Evolutionary conservation across 2,329 filamentous ascomycete species (phyloP).

Genomic region (Lachnellula hyalina): DNA sequence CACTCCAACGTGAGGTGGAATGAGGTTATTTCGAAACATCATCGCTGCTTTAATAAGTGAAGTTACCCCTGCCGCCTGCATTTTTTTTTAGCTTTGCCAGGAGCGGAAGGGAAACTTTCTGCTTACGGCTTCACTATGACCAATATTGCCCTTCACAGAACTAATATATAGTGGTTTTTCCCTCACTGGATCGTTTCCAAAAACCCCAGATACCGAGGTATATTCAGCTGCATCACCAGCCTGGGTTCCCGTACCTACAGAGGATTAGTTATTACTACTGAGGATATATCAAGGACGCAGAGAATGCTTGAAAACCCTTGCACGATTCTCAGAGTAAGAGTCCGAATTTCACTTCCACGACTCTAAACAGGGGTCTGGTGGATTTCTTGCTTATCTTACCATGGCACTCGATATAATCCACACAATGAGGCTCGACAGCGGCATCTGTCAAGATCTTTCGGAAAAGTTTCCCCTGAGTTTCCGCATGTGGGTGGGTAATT

Average conservation of each 20-base stretch:
- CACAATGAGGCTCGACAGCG: conserved; percentile 68
- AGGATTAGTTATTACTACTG: too few species aligned
- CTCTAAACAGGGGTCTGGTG: too few species aligned
- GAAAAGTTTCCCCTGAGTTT: conserved; percentile 66
- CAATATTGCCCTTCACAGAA: not conserved
- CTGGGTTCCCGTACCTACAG: conserved; percentile 65
- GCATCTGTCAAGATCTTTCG: conserved; percentile 44
- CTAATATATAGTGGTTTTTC: not conserved
- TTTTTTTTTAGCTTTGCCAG: too few species aligned
- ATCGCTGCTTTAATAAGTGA: not conserved
- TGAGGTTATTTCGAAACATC: not conserved
- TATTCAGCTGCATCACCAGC: conserved; percentile 77
- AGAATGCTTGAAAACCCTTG: too few species aligned
- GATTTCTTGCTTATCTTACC: conserved; percentile 28
- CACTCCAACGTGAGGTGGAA: not conserved
- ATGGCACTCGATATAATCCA: conserved; percentile 82
- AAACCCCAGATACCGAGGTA: conserved; percentile 35
- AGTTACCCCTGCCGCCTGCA: not conserved
- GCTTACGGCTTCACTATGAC: not conserved
- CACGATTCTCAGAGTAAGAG: too few species aligned
- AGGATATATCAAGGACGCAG: too few species aligned
- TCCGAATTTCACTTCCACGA: too few species aligned
- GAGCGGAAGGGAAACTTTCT: too few species aligned
- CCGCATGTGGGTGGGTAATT: conserved; percentile 75
- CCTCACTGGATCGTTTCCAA: not conserved